These are phyloP conservation scores for Hyaloscypha hepaticicola DNA, from an alignment of 495 filamentous ascomycete genomes.

Conservation along the genomic window DNA sequence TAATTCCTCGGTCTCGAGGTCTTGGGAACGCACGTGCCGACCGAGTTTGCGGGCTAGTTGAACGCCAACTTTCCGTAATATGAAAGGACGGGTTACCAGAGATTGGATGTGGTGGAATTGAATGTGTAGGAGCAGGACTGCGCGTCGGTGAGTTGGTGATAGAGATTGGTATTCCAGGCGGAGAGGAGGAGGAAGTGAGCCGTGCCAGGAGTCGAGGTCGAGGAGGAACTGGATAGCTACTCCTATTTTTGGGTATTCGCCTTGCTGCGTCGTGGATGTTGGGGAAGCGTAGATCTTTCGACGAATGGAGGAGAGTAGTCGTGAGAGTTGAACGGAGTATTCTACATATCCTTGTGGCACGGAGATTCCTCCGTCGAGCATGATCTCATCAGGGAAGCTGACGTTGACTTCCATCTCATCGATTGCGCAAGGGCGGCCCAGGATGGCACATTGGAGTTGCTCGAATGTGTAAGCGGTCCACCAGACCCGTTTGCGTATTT, in stretches of 20 bases:
- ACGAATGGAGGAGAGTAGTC: conserved; percentile 22
- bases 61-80: conserved; percentile 30
- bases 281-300: conserved; percentile 29
- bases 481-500: conserved; percentile 47
- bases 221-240: conserved; percentile 34
- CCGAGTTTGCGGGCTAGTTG: conserved; percentile 27
- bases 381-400: conserved; percentile 35
- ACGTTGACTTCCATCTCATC: conserved; percentile 43
- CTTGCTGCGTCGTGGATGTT: conserved; percentile 15
- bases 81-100: conserved; percentile 36
- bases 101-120: conserved; percentile 35
- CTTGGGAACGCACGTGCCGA: conserved; percentile 27
- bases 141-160: conserved; percentile 32
- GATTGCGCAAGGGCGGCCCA: conserved; percentile 48
- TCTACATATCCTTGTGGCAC: conserved; percentile 34
- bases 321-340: conserved; percentile 23
- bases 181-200: conserved; percentile 36
- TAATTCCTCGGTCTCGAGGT: conserved; percentile 30
- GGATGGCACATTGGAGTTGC: conserved; percentile 43
- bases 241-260: conserved; percentile 21
- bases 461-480: conserved; percentile 49
- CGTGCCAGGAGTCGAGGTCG: conserved; percentile 41
- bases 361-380: conserved; percentile 31
- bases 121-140: conserved; percentile 34
- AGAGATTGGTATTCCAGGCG: conserved; percentile 26